Base-by-base conservation (phyloP, 352 stramenopile genomes). In the Saprolegnia parasitica region DNA sequence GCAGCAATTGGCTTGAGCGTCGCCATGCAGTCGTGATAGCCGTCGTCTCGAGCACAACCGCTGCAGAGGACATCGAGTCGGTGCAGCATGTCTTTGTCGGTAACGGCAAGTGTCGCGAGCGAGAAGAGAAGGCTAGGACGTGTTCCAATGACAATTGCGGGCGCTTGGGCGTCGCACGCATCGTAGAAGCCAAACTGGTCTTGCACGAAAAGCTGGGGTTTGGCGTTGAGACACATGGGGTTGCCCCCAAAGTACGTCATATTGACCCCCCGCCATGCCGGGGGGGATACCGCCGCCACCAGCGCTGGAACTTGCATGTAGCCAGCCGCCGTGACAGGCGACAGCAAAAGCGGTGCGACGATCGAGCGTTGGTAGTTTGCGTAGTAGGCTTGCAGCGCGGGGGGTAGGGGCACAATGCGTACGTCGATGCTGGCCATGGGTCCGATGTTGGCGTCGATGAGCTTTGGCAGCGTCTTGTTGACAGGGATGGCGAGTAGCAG, bases 121-220 rank as follows among this genome's bases (percentile, higher is more conserved):
- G 58, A 16, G n/a, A 66, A 66, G 1, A 66, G 2, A 6, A 54
- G 8, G 15, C n/a, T 26, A 3, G 40, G 26, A 21, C 58, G 58
- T 5, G 29, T 18, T 1, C 8, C 6, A 1, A 18, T 37, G 1
- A 66, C 4, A 40, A n/a, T 54, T 5, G 21, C 13, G 4, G 20
- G 50, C 18, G 21, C 39, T 47, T 60, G 63, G 18, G 46, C 20
- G n/a, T n/a, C 21, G 29, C 63, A 70, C 21, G 40, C 54, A 24
- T 70, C 63, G 32, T 70, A 70, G 39, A 42, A 70, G 11, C 63
- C 63, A 62, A 70, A 70, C 54, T 52, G 35, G 13, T 26, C 42
- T 49, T 70, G 63, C 5, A 70, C 47, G 32, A 47, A 70, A 1
- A 11, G 24, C 29, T 63, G 35, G 20, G 26, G 29, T 3, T 10